Percentiles rank a stretch among this genome's conserved stretches.
phyloP scores from a whole-genome alignment of 306 rosid genomes.

The Malus sylvestris region DNA sequence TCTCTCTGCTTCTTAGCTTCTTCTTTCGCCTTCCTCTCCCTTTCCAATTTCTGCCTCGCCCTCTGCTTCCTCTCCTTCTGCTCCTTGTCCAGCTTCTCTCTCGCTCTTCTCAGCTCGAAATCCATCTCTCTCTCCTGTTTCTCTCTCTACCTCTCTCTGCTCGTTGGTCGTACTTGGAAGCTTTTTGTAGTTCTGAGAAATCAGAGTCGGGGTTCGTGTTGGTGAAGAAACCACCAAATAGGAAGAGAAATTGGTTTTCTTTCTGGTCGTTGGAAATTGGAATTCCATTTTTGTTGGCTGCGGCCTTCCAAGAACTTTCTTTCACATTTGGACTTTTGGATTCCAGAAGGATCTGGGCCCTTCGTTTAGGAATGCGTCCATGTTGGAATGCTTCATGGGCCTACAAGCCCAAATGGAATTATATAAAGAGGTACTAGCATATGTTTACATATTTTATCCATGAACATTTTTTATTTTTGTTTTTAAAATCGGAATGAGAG shows the following conservation, averaged over 20 bases:
- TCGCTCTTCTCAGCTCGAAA: slow-evolving; percentile 81
- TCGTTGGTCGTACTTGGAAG: not conserved
- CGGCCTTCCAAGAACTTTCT: not conserved
- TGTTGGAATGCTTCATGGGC: not conserved
- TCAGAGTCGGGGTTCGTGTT: not conserved
- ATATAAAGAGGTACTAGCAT: not conserved
- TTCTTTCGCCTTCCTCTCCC: slow-evolving; percentile 66
- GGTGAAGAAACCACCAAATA: not conserved
- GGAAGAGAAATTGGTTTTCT: not conserved
- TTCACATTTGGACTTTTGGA: too few species aligned
- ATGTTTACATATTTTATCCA: too few species aligned
- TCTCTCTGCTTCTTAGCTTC: slow-evolving; percentile 63
- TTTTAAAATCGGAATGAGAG: too few species aligned
- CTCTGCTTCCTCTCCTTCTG: slow-evolving; percentile 62
- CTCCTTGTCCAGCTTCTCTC: slow-evolving; percentile 88
- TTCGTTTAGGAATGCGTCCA: not conserved
- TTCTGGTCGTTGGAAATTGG: not conserved
- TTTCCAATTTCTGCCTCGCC: slow-evolving; percentile 42
- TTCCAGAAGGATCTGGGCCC: slow-evolving; percentile 40
- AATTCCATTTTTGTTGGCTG: not conserved
- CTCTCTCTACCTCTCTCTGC: slow-evolving; percentile 11
- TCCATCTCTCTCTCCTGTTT: slow-evolving; percentile 42
- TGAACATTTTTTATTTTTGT: too few species aligned
- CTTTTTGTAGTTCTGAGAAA: not conserved
- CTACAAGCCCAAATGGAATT: not conserved